phyloP scores from a whole-genome alignment of 2,329 filamentous ascomycete species.

The Rosellinia necatrix region DNA sequence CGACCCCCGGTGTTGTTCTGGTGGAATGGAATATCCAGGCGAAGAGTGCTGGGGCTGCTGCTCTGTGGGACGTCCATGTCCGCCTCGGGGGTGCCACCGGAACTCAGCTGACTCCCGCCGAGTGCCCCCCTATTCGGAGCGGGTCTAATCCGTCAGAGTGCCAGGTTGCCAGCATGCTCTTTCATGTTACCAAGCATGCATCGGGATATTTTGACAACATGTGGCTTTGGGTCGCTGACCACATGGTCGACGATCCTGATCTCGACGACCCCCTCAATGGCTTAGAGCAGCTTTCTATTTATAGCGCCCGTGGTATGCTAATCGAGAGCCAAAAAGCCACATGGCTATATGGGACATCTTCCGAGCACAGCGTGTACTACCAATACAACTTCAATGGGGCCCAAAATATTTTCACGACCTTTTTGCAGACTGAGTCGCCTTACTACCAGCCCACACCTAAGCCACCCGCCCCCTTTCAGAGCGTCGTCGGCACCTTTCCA shows the following conservation, averaged over 20 bases:
- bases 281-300: conserved; percentile 39
- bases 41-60: conserved; percentile 45
- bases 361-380: conserved; percentile 70
- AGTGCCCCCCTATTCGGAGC: conserved; percentile 56
- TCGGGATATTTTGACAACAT: conserved; percentile 50
- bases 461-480: conserved; percentile 60
- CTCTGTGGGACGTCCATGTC: conserved; percentile 78
- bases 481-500: conserved; percentile 45
- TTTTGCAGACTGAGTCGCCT: conserved; percentile 71
- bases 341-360: conserved; percentile 69
- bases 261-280: conserved; percentile 24
- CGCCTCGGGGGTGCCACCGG: conserved; percentile 75
- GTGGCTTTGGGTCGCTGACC: conserved; percentile 51
- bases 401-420: conserved; percentile 64
- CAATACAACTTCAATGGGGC: conserved; percentile 69
- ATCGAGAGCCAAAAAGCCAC: conserved; percentile 50
- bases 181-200: conserved; percentile 48
- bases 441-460: conserved; percentile 72
- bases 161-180: conserved; percentile 49
- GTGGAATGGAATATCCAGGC: conserved; percentile 66
- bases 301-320: conserved; percentile 54
- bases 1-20: conserved; percentile 63
- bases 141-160: conserved; percentile 38
- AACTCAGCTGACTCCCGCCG: conserved; percentile 67
- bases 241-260: conserved; percentile 54